phyloP scores from a whole-genome alignment of 2,329 filamentous ascomycete species.

The Blumeriella jaapii region DNA sequence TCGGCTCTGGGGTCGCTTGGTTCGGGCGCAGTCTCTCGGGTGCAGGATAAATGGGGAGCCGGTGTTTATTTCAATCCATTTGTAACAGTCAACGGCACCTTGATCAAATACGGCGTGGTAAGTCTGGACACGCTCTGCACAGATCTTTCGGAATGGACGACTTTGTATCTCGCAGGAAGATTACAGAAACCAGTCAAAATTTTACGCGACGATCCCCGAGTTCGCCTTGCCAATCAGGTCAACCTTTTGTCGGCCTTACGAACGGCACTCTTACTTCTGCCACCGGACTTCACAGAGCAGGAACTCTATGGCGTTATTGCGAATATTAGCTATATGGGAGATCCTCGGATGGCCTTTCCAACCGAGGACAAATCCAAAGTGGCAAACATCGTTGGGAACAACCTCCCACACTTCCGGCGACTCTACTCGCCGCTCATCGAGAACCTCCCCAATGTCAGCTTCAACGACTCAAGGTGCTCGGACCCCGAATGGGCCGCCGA shows the following conservation, averaged over 20 bases:
- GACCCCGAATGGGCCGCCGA: constrained; percentile 53
- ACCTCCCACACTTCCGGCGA: constrained; percentile 81
- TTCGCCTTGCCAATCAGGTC: constrained; percentile 89
- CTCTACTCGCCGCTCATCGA: constrained; percentile 84
- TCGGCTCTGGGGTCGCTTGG: constrained; percentile 74
- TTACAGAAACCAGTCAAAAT: constrained; percentile 98
- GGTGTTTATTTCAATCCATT: constrained; percentile 98
- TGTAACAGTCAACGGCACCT: constrained; percentile 82
- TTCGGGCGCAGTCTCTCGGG: constrained; percentile 70
- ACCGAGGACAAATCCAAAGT: constrained; percentile 91
- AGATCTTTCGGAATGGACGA: constrained; percentile 86
- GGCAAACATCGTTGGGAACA: constrained; percentile 83
- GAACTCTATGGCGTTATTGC: constrained; percentile 87
- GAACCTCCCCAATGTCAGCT: constrained; percentile 78
- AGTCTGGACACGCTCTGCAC: constrained; percentile 80
- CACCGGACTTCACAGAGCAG: constrained; percentile 71
- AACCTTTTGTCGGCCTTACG: constrained; percentile 88
- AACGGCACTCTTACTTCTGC: constrained; percentile 77
- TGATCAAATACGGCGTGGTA: constrained; percentile 97
- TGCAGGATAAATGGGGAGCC: constrained; percentile 82
- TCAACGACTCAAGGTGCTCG: constrained; percentile 51
- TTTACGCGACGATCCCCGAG: constrained; percentile 80
- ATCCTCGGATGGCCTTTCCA: constrained; percentile 86
- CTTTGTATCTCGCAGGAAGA: constrained; percentile 88
- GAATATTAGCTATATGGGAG: constrained; percentile 85